A percentile compares a stretch with the other conserved stretches of the same genome.
Evolutionary conservation across 2,329 filamentous ascomycete species (phyloP).

Genomic region (Clarireedia homoeocarpa): DNA sequence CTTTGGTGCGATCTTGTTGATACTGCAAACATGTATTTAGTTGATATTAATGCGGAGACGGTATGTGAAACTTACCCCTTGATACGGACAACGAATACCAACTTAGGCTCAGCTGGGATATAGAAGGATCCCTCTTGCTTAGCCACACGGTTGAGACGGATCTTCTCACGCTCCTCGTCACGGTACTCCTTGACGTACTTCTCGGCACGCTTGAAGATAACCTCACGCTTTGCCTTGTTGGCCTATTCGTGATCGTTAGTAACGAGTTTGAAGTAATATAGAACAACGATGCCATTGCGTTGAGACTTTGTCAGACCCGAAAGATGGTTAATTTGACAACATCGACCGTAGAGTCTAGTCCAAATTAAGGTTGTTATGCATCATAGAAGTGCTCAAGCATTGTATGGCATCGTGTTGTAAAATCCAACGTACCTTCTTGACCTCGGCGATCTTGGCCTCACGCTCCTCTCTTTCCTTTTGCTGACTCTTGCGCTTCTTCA

Average conservation of each 20-base stretch:
- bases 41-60: constrained; percentile 9
- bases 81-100: constrained; percentile 98
- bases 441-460: constrained; percentile 70
- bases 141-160: constrained; percentile 81
- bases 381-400: constrained; percentile 52
- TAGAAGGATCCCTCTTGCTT: constrained; percentile 92
- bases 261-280: constrained; percentile 12
- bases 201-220: constrained; percentile 99
- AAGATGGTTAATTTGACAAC: constrained; percentile 99
- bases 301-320: constrained; percentile 74
- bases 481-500: constrained; percentile 99
- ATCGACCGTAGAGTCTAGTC: constrained; percentile 85
- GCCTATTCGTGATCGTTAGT: constrained; percentile 51
- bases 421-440: constrained; percentile 62
- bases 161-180: constrained; percentile 95
- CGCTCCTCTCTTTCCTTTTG: constrained; percentile 97
- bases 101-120: constrained; percentile 88
- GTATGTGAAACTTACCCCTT: constrained; percentile 61
- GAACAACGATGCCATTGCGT: constrained; percentile 18
- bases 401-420: constrained; percentile 23
- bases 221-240: constrained; percentile 96
- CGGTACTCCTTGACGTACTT: constrained; percentile 99
- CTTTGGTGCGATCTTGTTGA: constrained; percentile 99
- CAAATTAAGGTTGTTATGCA: constrained; percentile 75
- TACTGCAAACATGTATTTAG: constrained; percentile 42